Percentiles rank a stretch among this genome's conserved stretches.
These are phyloP conservation scores for Ophiostoma fasciatum DNA, from an alignment of 2,329 filamentous ascomycete species.

Conservation along the genomic window DNA sequence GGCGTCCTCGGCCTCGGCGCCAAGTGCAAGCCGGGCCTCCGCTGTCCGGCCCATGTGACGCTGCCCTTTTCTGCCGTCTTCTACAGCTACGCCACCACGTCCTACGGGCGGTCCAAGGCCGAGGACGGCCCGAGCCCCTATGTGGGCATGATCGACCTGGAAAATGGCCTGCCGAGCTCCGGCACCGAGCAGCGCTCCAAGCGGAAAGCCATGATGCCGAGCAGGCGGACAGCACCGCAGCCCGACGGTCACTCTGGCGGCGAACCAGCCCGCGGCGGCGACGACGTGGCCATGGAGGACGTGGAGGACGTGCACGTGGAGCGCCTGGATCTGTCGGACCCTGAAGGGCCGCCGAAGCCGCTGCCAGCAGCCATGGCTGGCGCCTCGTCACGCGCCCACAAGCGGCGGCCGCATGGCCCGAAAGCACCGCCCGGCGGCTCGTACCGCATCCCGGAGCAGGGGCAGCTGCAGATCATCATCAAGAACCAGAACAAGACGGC, in stretches of 20 bases:
- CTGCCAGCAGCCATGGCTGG: background rate
- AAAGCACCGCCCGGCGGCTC: conserved; percentile 67
- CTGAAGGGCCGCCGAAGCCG: too few species aligned
- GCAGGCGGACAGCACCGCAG: conserved; percentile 17
- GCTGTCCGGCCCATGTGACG: conserved; percentile 79
- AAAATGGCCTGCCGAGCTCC: conserved; percentile 53
- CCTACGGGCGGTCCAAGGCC: conserved; percentile 44
- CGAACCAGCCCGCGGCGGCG: background rate
- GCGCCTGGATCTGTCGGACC: conserved; percentile 2
- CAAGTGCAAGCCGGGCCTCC: conserved; percentile 71
- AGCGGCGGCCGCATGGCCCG: conserved; percentile 36
- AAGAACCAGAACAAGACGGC: conserved; percentile 98
- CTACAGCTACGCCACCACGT: conserved; percentile 71
- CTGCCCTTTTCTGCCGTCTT: conserved; percentile 90
- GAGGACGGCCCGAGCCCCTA: conserved; percentile 92
- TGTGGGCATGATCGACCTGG: conserved; percentile 82
- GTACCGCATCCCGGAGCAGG: conserved; percentile 86
- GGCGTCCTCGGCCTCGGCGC: conserved; percentile 72
- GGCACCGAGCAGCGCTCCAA: conserved; percentile 32
- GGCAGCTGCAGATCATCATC: conserved; percentile 90
- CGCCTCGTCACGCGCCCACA: conserved; percentile 18
- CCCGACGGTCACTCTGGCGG: background rate
- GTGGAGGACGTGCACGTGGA: conserved; percentile 7
- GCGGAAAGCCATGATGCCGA: conserved; percentile 29
- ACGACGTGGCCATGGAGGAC: conserved; percentile 10